Evolutionary conservation across 2,329 filamentous ascomycete species (phyloP), one percentile per base, ranked within the genome.

Genomic region (Zelopaecilomyces penicillatus): DNA sequence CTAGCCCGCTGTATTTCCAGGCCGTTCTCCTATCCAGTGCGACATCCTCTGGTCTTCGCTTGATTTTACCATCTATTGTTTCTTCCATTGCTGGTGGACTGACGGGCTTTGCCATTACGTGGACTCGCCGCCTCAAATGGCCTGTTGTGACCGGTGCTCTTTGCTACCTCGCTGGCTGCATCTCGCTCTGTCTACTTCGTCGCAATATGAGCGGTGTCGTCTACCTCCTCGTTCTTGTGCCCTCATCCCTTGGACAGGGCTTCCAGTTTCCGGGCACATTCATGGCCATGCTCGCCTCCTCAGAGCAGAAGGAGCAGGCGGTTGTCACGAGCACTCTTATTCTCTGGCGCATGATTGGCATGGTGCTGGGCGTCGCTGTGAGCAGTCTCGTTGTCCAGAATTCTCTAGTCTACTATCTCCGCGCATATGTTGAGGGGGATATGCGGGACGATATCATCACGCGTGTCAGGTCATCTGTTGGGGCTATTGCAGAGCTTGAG

Each of bases 311-410:
- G 5, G 78, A 83, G 40, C 81, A 85, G 59, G 82, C 82, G 10
- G 80, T 85, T 35, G 79, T 81, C 9, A 85, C 83, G 1, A 80
- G 75, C 43, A 87, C 85, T 0, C 66, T 90, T 48, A 75, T 83
- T 12, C 66, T 90, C 12, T 88, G 83, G 78, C 75, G 85, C 44
- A 80, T 77, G 46, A 63, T 90, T 5, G 86, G 85, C 5, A 76
- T 74, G 45, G 84, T 90, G 1, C 71, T 89, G 56, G 86, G 85
- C n/a, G 76, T 90, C 37, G 80, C 85, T 1, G 67, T 75, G 42
- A 85, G 80, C 52, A 85, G 82, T 57, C 71, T 88, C 46, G 76
- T 88, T 6, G 67, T 90, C 49, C 85, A 91, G 65, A 88, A 88
- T 55, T 73, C 77, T 1, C 66, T 91, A 42, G 64, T 76, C 6